Percentiles rank a stretch among this genome's conserved stretches.
These are phyloP conservation scores for Colletotrichum theobromicola DNA, from an alignment of 2,329 filamentous ascomycete genomes.

Conservation along the genomic window DNA sequence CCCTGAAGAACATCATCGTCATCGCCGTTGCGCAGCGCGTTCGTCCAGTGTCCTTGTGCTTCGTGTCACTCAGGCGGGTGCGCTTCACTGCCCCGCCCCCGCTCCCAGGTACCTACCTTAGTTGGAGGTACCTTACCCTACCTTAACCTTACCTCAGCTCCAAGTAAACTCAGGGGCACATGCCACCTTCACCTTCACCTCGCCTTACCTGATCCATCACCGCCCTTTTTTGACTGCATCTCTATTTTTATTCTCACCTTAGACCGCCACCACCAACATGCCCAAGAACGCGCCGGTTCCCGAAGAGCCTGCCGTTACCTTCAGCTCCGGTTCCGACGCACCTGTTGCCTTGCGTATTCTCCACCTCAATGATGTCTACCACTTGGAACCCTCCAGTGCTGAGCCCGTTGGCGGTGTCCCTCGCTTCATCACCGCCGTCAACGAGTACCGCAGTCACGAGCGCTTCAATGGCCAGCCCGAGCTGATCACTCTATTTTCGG, in stretches of 20 bases:
- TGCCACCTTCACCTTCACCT: background rate
- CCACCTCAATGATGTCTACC: slow-evolving; percentile 95
- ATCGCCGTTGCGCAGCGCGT: background rate
- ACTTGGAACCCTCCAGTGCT: slow-evolving; percentile 75
- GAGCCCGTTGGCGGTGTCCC: slow-evolving; percentile 84
- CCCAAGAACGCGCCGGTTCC: slow-evolving; percentile 17
- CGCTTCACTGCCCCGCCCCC: background rate
- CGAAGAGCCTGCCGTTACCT: slow-evolving; percentile 29
- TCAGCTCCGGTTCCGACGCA: slow-evolving; percentile 30
- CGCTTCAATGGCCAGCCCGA: slow-evolving; percentile 68
- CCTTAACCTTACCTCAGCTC: background rate
- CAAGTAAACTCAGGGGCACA: background rate
- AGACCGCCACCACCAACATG: slow-evolving; percentile 1
- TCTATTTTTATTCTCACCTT: background rate
- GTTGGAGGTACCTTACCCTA: background rate
- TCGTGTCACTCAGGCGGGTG: background rate
- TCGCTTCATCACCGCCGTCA: slow-evolving; percentile 79
- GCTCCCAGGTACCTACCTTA: background rate
- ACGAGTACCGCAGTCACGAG: slow-evolving; percentile 72
- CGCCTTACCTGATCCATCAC: background rate
- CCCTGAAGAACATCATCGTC: background rate
- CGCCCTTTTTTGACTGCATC: background rate
- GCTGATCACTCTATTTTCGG: slow-evolving; percentile 83
- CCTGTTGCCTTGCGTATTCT: slow-evolving; percentile 78
- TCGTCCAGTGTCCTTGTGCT: background rate